Evolutionary conservation across 148 eudicot genomes (phyloP).

Genomic region (Pharnaceum exiguum): DNA sequence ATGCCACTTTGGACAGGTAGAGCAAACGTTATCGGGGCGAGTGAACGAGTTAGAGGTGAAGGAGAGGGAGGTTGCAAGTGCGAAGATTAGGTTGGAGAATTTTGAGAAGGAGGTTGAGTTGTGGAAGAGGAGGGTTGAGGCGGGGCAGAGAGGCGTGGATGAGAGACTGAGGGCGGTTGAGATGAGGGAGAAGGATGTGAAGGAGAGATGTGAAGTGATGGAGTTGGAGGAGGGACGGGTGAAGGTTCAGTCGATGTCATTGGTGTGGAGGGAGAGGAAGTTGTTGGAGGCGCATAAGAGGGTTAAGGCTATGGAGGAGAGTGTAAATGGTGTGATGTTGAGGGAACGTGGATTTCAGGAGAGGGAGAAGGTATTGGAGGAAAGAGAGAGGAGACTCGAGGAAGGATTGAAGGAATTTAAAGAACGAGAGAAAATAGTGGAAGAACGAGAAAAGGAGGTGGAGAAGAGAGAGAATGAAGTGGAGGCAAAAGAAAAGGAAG

Average conservation of each 20-base stretch:
- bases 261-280: neutral
- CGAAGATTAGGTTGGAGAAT: neutral
- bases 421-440: constrained; percentile 1
- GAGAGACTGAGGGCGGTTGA: too few relatives aligned
- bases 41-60: constrained; percentile 4
- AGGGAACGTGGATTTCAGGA: neutral
- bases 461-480: neutral
- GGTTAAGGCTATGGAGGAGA: neutral
- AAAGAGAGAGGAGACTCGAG: neutral
- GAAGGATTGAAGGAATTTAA: neutral
- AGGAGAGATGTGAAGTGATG: neutral
- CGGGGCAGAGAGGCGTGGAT: too few relatives aligned
- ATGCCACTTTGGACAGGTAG: neutral
- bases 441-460: neutral
- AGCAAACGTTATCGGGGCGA: neutral
- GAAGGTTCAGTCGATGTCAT: neutral
- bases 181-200: neutral
- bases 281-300: neutral
- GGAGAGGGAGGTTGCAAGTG: neutral
- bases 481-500: too few relatives aligned
- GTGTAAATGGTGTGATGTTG: neutral
- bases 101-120: neutral
- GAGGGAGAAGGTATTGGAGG: neutral
- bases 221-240: constrained; percentile 3
- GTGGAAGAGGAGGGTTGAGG: neutral